Percentiles rank a stretch among this genome's conserved stretches.
phyloP scores from a whole-genome alignment of 805 yeast species.

The Pichia deserticola region DNA sequence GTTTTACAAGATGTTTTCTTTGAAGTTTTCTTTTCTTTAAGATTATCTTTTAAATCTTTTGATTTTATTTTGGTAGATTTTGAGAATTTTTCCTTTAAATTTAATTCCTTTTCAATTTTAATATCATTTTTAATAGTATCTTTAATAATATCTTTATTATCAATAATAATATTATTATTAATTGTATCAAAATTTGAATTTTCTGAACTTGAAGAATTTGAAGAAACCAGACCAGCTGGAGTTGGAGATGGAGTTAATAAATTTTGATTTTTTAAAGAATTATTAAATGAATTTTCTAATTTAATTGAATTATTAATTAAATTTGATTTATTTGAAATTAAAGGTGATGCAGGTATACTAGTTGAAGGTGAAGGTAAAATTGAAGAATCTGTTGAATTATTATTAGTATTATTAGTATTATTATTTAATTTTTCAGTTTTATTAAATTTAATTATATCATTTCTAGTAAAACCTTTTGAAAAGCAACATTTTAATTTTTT shows the following conservation, averaged over 20 bases:
- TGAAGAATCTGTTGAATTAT: constrained; percentile 1
- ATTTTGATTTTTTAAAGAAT: no score
- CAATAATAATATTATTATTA: background rate
- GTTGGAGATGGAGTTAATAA: constrained; percentile 10
- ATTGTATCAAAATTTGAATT: background rate
- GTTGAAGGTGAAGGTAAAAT: constrained; percentile 1
- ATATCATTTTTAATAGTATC: background rate
- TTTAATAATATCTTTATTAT: no score
- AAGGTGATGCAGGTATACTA: constrained; percentile 1
- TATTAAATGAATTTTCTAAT: background rate
- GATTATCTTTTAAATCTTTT: background rate
- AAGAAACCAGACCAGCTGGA: background rate
- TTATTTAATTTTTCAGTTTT: constrained; percentile 18
- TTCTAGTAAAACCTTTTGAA: constrained; percentile 60
- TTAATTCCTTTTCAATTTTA: background rate
- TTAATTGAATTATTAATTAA: no score
- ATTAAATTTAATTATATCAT: constrained; percentile 41
- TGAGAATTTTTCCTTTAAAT: background rate
- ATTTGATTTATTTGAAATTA: background rate
- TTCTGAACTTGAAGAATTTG: background rate
- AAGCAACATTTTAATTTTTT: constrained; percentile 44
- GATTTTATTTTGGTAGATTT: background rate
- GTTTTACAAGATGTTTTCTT: constrained; percentile 29
- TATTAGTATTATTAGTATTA: background rate
- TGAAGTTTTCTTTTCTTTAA: constrained; percentile 13